phyloP scores from a whole-genome alignment of 2,329 filamentous ascomycete species.

The Xylariaceae sp. region DNA sequence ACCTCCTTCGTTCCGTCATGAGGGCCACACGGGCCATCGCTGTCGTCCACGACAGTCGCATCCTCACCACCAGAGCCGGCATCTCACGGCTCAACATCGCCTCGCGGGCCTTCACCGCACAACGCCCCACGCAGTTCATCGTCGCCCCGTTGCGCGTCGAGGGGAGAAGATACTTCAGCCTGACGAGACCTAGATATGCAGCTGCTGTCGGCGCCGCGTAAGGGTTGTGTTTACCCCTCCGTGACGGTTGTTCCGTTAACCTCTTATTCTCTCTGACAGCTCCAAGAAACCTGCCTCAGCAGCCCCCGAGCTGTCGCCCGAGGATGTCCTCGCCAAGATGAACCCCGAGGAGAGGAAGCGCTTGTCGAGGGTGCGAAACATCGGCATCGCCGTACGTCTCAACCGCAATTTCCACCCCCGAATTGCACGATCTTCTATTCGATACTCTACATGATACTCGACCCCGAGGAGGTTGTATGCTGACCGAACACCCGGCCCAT shows the following conservation, averaged over 20 bases:
- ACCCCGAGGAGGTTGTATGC: constrained; percentile 4
- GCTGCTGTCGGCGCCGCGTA: constrained; percentile 40
- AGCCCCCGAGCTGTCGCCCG: constrained; percentile 50
- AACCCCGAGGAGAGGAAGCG: constrained; percentile 73
- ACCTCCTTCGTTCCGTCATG: constrained; percentile 33
- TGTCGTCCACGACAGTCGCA: constrained; percentile 37
- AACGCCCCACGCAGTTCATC: constrained; percentile 33
- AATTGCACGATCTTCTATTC: too few relatives aligned
- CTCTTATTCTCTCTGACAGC: constrained; percentile 25
- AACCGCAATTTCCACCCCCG: not conserved
- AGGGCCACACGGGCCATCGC: constrained; percentile 39
- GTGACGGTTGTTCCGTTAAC: not conserved
- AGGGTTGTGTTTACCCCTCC: constrained; percentile 15
- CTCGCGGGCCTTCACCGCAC: constrained; percentile 28
- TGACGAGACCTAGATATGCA: constrained; percentile 35
- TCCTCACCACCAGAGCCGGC: constrained; percentile 34
- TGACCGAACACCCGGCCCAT: constrained; percentile 16
- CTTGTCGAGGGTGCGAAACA: constrained; percentile 82
- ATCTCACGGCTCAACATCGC: constrained; percentile 34
- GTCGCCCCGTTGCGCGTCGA: constrained; percentile 33
- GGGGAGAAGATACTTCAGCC: constrained; percentile 39
- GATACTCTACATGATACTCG: not conserved
- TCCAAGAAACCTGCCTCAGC: constrained; percentile 51
- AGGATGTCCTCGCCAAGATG: constrained; percentile 71
- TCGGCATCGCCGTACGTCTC: constrained; percentile 81